Conservation (phyloP, 805 yeast genomes). For the Schwanniomyces pseudopolymorphus region DNA sequence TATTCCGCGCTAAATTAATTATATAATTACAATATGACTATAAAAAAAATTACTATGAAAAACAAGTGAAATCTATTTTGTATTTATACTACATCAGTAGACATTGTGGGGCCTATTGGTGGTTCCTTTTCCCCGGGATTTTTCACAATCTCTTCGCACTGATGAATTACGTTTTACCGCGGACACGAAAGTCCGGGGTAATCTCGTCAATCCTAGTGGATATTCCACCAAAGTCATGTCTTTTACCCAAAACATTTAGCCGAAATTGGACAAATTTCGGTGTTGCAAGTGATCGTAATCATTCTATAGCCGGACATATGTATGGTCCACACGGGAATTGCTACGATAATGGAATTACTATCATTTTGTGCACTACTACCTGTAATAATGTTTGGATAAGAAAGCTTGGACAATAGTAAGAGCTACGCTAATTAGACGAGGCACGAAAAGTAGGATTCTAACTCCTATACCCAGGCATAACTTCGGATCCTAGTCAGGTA, state of each 20-base stretch:
- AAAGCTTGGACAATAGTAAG: background rate
- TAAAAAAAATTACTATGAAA: background rate
- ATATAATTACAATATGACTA: slow-evolving; percentile 3
- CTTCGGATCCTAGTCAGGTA: background rate
- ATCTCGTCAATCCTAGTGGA: background rate
- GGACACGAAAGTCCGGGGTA: slow-evolving; percentile 9
- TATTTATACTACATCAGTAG: slow-evolving; percentile 1
- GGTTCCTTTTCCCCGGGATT: slow-evolving; percentile 21
- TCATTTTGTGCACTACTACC: background rate
- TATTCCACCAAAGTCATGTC: background rate
- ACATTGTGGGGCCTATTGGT: slow-evolving; percentile 3
- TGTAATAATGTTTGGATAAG: background rate
- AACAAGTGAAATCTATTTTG: background rate
- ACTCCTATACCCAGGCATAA: background rate
- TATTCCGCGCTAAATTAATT: background rate
- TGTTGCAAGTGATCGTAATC: background rate
- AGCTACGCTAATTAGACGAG: background rate
- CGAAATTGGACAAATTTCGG: background rate
- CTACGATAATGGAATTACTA: background rate
- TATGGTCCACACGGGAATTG: background rate
- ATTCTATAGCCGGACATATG: background rate
- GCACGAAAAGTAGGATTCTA: background rate
- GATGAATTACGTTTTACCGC: slow-evolving; percentile 1
- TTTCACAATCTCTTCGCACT: background rate
- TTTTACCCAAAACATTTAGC: background rate